phyloP scores from a whole-genome alignment of 164 flowering plant genomes.

The Stephania yunnanensis region DNA sequence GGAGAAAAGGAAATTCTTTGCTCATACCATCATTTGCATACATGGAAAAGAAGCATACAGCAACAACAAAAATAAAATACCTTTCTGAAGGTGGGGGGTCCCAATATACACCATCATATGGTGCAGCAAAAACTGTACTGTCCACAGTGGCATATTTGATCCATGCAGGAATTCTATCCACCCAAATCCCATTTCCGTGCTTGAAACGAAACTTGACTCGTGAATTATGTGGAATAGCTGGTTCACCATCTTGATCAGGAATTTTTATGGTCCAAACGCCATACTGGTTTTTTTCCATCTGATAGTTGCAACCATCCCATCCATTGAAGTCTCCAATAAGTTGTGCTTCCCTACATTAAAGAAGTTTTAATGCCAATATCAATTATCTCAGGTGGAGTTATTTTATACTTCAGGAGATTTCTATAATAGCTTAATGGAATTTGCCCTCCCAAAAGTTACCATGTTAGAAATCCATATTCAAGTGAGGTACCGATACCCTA shows the following conservation, averaged over 20 bases:
- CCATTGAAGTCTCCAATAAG: slow-evolving; percentile 92
- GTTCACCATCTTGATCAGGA: slow-evolving; percentile 59
- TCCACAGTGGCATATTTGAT: slow-evolving; percentile 88
- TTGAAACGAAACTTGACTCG: slow-evolving; percentile 79
- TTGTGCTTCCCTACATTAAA: slow-evolving; percentile 75
- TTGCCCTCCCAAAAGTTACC: background rate
- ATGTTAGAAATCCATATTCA: background rate
- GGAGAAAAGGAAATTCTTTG: background rate
- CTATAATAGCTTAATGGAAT: background rate
- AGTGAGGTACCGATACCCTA: too few relatives aligned
- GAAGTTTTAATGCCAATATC: background rate
- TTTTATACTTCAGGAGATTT: background rate
- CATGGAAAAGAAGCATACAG: background rate
- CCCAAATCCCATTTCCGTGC: slow-evolving; percentile 80
- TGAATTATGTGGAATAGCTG: slow-evolving; percentile 83
- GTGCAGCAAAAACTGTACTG: slow-evolving; percentile 70
- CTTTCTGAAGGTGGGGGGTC: slow-evolving; percentile 88
- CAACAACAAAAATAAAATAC: slow-evolving; percentile 25
- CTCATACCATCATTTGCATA: background rate
- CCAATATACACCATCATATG: slow-evolving; percentile 96
- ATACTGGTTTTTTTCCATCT: slow-evolving; percentile 76
- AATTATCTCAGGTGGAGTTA: too few relatives aligned
- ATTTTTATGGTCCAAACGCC: slow-evolving; percentile 88
- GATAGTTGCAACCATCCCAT: slow-evolving; percentile 87
- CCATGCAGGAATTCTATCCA: slow-evolving; percentile 98